Evolutionary conservation across 1,284 basidiomycete species (phyloP).

Genomic region (Ceratobasidium sp.): DNA sequence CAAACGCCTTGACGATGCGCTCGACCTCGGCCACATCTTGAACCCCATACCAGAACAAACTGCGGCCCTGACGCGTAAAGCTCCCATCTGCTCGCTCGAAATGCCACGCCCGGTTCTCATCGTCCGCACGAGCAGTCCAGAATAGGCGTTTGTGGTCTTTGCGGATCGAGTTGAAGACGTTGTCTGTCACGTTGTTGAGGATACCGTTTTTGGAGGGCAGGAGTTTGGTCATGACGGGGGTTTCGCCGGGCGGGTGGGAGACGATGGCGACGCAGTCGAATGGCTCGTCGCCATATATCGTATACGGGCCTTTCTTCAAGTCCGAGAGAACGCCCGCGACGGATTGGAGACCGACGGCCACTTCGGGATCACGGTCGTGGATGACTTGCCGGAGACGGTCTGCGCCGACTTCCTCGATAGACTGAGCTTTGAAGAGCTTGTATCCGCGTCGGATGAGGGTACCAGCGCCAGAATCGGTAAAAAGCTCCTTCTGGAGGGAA

Average conservation of each 20-base stretch:
- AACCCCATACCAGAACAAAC: slow-evolving; percentile 98
- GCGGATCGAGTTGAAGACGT: slow-evolving; percentile 95
- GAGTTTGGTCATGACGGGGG: slow-evolving; percentile 93
- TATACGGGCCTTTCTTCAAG: slow-evolving; percentile 86
- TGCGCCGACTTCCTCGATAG: slow-evolving; percentile 86
- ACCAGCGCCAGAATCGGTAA: slow-evolving; percentile 97
- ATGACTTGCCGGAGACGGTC: slow-evolving; percentile 94
- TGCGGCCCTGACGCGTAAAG: slow-evolving; percentile 94
- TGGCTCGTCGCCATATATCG: slow-evolving; percentile 97
- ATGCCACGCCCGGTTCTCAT: slow-evolving; percentile 98
- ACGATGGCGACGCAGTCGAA: slow-evolving; percentile 96
- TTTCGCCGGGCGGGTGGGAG: slow-evolving; percentile 89
- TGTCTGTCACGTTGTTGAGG: slow-evolving; percentile 95
- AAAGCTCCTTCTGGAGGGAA: slow-evolving; percentile 96
- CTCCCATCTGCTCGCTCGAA: slow-evolving; percentile 98
- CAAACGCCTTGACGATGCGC: slow-evolving; percentile 83
- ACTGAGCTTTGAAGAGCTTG: slow-evolving; percentile 93
- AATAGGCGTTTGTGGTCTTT: slow-evolving; percentile 96
- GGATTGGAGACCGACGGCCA: slow-evolving; percentile 85
- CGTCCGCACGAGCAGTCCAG: slow-evolving; percentile 96
- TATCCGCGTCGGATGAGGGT: slow-evolving; percentile 98
- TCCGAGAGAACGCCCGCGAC: slow-evolving; percentile 91
- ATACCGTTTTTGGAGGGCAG: slow-evolving; percentile 89
- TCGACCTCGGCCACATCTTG: slow-evolving; percentile 95
- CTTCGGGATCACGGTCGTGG: slow-evolving; percentile 94